A percentile compares a stretch with the other conserved stretches of the same genome.
phyloP scores from a whole-genome alignment of 2,329 filamentous ascomycete species.

The Aureobasidium sp. region DNA sequence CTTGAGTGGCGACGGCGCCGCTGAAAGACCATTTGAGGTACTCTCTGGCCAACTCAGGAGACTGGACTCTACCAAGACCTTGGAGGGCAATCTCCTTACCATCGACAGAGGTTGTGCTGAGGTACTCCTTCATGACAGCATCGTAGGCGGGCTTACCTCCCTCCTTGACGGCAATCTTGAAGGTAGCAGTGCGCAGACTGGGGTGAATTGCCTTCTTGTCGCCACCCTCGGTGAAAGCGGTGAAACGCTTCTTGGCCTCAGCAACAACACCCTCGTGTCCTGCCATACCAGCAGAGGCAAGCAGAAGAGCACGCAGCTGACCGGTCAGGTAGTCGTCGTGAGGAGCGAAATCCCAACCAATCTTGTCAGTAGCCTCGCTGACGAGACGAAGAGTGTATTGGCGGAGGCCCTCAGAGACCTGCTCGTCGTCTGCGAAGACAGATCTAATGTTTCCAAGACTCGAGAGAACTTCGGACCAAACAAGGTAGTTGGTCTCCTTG shows the following conservation, averaged over 20 bases:
- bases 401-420: slow-evolving; percentile 63
- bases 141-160: slow-evolving; percentile 61
- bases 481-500: slow-evolving; percentile 72
- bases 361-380: slow-evolving; percentile 60
- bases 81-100: slow-evolving; percentile 79
- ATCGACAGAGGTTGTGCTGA: slow-evolving; percentile 73
- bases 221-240: slow-evolving; percentile 62
- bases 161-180: slow-evolving; percentile 67
- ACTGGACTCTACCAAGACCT: slow-evolving; percentile 65
- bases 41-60: slow-evolving; percentile 57
- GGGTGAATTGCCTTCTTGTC: slow-evolving; percentile 67
- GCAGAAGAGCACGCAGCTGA: slow-evolving; percentile 73
- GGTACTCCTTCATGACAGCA: slow-evolving; percentile 76
- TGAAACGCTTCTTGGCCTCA: slow-evolving; percentile 71
- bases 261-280: slow-evolving; percentile 63
- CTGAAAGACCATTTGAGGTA: slow-evolving; percentile 70
- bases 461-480: slow-evolving; percentile 78
- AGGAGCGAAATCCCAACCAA: slow-evolving; percentile 78
- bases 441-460: slow-evolving; percentile 69
- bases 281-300: slow-evolving; percentile 63
- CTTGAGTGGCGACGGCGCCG: slow-evolving; percentile 72
- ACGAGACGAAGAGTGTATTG: slow-evolving; percentile 73
- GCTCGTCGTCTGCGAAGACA: slow-evolving; percentile 71
- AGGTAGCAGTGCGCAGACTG: slow-evolving; percentile 71
- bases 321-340: slow-evolving; percentile 73